Evolutionary conservation across 2,329 filamentous ascomycete species (phyloP), one percentile per base, ranked within the genome.

Genomic region (Xylariaceae sp.): DNA sequence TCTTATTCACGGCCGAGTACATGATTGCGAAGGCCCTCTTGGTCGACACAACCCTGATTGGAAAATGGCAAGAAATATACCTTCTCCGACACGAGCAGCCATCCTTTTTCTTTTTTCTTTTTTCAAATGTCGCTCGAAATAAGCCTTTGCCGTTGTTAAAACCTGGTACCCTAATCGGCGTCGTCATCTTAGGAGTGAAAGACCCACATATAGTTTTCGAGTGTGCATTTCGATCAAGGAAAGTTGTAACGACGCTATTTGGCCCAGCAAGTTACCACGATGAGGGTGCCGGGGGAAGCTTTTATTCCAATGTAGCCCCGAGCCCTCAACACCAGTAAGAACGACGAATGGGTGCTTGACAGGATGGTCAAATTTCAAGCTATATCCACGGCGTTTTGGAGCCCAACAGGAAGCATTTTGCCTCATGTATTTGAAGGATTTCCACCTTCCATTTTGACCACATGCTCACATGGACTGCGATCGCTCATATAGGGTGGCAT

Each of bases 311-410:
- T 13, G 2, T 24, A 31, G 36, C 2, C 18, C 32, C 17, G 36
- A 38, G 13, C 36, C 36, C 9, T 31, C 15, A 18, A 31, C 12
- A 27, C 36, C 31, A 16, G 19, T 32, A 12, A 38, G 17, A 26
- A 26, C 36, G 13, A 38, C 32, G 23, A 38, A 38, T 32, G 36
- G 36, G 28, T 38, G 36, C 36, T 32, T 38, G 36, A 38, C 3
- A 11, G 36, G 36, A 32, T 38, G 31, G 18, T 32, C 18, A 17
- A 38, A 31, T 24, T 18, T 38, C 13, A 35, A 16, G 14, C 26
- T 35, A 13, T 27, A 37, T 31, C 34, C 27, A 31, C 34, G 34
- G 27, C 34, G 31, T 37, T 31, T 30, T 37, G 26, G 27, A 30
- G 34, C 34, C 34, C 17, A 37, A 18, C 15, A n/a, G 34, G 15